These are phyloP conservation scores for Penicillium sp. DNA, from an alignment of 2,329 filamentous ascomycete genomes.

Conservation along the genomic window DNA sequence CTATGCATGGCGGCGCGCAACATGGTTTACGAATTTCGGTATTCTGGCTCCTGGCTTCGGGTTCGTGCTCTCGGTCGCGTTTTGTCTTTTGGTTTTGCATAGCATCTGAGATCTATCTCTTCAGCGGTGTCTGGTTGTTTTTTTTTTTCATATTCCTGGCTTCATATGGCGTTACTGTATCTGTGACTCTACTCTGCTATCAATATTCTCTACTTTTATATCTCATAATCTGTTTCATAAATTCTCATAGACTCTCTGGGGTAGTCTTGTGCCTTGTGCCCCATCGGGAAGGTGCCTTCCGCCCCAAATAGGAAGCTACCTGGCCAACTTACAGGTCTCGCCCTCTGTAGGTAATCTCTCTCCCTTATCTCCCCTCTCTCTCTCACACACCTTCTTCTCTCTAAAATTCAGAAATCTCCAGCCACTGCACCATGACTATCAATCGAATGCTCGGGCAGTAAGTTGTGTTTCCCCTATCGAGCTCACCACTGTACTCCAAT, in stretches of 20 bases:
- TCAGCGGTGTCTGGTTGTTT: slow-evolving; percentile 18
- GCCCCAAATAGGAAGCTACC: not conserved
- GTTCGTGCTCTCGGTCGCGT: slow-evolving; percentile 27
- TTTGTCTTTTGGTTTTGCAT: slow-evolving; percentile 24
- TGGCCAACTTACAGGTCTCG: not conserved
- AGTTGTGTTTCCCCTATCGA: not conserved
- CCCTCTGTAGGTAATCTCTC: no score
- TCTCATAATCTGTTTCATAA: not conserved
- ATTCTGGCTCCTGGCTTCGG: slow-evolving; percentile 27
- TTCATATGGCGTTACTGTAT: slow-evolving; percentile 10
- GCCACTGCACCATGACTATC: not conserved
- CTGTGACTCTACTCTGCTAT: slow-evolving; percentile 17
- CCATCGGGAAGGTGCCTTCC: not conserved
- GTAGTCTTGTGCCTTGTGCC: not conserved
- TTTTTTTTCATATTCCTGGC: slow-evolving; percentile 2
- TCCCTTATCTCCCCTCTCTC: no score
- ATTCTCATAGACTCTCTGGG: no score
- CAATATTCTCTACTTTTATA: not conserved
- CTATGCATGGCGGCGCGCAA: slow-evolving; percentile 30
- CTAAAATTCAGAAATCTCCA: not conserved
- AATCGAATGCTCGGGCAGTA: not conserved
- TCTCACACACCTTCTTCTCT: not conserved
- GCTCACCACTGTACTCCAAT: not conserved
- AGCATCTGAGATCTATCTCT: slow-evolving; percentile 26
- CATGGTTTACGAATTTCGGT: slow-evolving; percentile 29